phyloP scores from a whole-genome alignment of 2,329 filamentous ascomycete genomes.

The Macrophomina pseudophaseolina region DNA sequence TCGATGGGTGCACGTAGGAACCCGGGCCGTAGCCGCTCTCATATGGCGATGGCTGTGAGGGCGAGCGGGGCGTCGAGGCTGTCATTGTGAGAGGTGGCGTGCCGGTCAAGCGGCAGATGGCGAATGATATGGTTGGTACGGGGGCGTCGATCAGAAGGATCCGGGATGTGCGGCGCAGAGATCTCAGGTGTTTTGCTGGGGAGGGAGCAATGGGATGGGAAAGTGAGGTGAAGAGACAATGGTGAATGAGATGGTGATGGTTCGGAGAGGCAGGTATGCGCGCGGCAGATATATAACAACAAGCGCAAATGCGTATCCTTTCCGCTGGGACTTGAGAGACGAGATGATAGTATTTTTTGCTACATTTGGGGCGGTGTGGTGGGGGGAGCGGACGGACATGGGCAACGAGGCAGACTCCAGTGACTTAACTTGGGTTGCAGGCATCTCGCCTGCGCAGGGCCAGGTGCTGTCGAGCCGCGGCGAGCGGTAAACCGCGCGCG shows the following conservation, averaged over 20 bases:
- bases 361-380: constrained; percentile 42
- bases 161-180: background rate
- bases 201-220: background rate
- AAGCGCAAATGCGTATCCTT: constrained; percentile 18
- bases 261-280: constrained; percentile 33
- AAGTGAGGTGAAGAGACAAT: constrained; percentile 8
- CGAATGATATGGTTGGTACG: background rate
- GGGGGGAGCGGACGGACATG: constrained; percentile 25
- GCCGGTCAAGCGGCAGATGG: background rate
- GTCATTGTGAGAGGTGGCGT: constrained; percentile 11
- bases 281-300: constrained; percentile 27
- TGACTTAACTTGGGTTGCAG: constrained; percentile 18
- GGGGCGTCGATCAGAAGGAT: constrained; percentile 6
- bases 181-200: constrained; percentile 12
- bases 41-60: constrained; percentile 2
- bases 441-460: constrained; percentile 18
- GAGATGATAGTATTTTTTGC: constrained; percentile 31
- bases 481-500: constrained; percentile 38
- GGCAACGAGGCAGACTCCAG: constrained; percentile 34
- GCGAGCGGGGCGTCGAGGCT: constrained; percentile 19
- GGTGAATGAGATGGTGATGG: constrained; percentile 4
- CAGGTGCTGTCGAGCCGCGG: constrained; percentile 35
- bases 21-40: constrained; percentile 1
- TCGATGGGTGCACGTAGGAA: constrained; percentile 35
- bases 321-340: constrained; percentile 20